Evolutionary conservation across 805 yeast species (phyloP), one percentile per base, ranked within the genome.

Genomic region (Candida tallmaniae): DNA sequence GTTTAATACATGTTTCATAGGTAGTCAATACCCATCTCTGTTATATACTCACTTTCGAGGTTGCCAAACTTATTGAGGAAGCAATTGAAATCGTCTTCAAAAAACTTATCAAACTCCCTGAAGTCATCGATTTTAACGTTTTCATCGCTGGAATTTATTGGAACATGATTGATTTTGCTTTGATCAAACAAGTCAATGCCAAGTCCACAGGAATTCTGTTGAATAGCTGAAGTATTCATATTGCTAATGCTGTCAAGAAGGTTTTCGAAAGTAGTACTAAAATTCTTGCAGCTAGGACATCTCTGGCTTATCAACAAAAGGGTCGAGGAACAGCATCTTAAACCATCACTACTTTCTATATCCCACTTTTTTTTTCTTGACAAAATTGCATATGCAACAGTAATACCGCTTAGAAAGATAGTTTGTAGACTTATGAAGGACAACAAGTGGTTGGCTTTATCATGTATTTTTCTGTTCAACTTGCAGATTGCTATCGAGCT

Each of bases 111-210:
- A n/a, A 26, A 26, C 6, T 26, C 18, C 15, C 15, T 26, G 6
- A 13, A 16, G 7, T 26, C 29, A 16, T 16, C n/a, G n/a, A 29
- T 18, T n/a, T n/a, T n/a, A n/a, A n/a, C n/a, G n/a, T n/a, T n/a
- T n/a, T 21, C 23, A n/a, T n/a, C n/a, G n/a, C n/a, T n/a, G n/a
- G n/a, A n/a, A n/a, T n/a, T n/a, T n/a, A n/a, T n/a, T n/a, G n/a
- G n/a, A n/a, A n/a, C n/a, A n/a, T n/a, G n/a, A n/a, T n/a, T n/a
- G n/a, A n/a, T n/a, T n/a, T 22, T 22, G 23, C 23, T 25, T 25
- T 35, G 39, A 5, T 34, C 39, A 30, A 35, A 35, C 27, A 35
- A 20, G 28, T 35, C 39, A n/a, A n/a, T n/a, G n/a, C n/a, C n/a
- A n/a, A n/a, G n/a, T n/a, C n/a, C n/a, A n/a, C n/a, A n/a, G n/a